Evolutionary conservation across 768 basidiomycete genomes (phyloP).

Genomic region (Boletus coccyginus): DNA sequence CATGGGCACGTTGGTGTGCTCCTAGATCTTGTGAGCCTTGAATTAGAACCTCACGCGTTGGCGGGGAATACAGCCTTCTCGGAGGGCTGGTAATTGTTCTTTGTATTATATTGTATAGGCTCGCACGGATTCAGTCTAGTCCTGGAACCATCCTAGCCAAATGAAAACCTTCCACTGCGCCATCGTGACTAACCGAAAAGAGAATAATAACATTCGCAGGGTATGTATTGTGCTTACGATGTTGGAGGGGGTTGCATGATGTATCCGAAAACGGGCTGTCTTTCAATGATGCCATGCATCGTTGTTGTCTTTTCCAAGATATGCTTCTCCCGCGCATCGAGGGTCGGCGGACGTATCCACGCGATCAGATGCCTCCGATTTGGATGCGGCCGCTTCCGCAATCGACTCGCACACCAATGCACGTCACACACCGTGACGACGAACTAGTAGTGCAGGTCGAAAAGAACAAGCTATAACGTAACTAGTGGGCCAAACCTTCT

Average conservation of each 20-base stretch:
- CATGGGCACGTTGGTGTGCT: background rate
- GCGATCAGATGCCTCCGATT: slow-evolving; percentile 1
- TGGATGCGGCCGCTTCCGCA: background rate
- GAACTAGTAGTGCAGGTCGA: slow-evolving; percentile 42
- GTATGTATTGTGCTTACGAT: slow-evolving; percentile 8
- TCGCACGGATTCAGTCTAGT: background rate
- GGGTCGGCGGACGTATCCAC: slow-evolving; percentile 8
- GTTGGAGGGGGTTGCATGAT: background rate
- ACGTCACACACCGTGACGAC: slow-evolving; percentile 47
- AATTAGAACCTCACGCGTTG: background rate
- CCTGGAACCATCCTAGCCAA: background rate
- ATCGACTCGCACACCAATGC: slow-evolving; percentile 21
- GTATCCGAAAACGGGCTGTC: background rate
- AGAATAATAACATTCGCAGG: background rate
- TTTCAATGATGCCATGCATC: background rate
- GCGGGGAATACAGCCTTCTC: background rate
- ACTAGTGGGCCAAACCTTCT: no score
- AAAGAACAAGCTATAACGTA: no score
- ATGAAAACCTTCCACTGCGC: background rate
- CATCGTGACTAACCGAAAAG: background rate
- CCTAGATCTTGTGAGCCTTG: background rate
- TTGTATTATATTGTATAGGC: background rate
- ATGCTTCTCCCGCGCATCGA: slow-evolving; percentile 14
- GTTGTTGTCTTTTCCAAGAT: background rate
- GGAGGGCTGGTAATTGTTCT: background rate